Base-by-base conservation (phyloP, 768 basidiomycete species). In the Phlebiopsis flavidoalba region DNA sequence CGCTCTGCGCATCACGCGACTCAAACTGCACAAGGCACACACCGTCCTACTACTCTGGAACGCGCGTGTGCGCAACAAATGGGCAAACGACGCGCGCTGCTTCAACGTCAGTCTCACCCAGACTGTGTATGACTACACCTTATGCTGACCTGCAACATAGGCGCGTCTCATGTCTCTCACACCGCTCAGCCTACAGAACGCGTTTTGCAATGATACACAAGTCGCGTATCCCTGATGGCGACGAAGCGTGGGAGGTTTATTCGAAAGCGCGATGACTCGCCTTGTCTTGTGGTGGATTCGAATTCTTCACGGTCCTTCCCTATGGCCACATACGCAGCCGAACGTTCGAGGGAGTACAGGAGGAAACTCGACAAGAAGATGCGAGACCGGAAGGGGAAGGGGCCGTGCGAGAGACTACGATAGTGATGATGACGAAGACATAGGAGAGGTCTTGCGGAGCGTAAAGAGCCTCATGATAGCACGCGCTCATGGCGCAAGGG, bases 391-490 rank as follows among this genome's bases (percentile, higher is more conserved):
- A 74, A 74, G 68, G 60, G 72, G 66, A 71, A 71, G 62, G n/a
- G 65, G 59, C 48, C 64, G 67, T 24, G 67, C 65, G 8, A 61
- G 50, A 33, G 61, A 67, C 31, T 76, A 80, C 54, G 65, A 76
- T 31, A 77, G 83, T 63, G 71, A 74, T 31, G 73, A 84, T 12
- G 70, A 72, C 36, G 68, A 66, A 36, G 56, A 58, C n/a, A 68
- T 70, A 35, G 79, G 80, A 40, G 95, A 96, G 72, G 69, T 77
- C 2, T 83, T 97, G 31, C 80, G 87, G 50, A 87, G 86, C 54
- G 77, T 80, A 14, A 95, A 95, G 70, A 94, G 92, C 64, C 79
- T 98, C 43, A 95, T 95, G 91, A 98, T n/a, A 97, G 70, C 93
- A 95, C 70, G 89, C 87, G 0, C 75, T 98, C 19, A 86, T 89